phyloP scores from a whole-genome alignment of 2,329 filamentous ascomycete species.

The Remersonia thermophila region DNA sequence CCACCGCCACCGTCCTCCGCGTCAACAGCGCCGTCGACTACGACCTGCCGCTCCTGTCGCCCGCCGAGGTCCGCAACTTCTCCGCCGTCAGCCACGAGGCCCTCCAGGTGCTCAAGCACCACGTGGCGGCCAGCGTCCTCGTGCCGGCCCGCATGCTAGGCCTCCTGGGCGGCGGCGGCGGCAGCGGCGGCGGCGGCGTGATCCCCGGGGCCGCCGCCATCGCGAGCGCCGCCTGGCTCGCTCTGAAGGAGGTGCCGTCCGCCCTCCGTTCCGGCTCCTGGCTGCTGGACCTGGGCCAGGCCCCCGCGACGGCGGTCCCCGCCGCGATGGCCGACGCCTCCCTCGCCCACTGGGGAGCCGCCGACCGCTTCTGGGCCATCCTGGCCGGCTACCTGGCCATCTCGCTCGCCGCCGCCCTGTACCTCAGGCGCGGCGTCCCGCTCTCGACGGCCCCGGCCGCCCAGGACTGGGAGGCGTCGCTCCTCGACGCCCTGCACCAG shows the following conservation, averaged over 20 bases:
- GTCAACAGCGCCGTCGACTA: constrained; percentile 38
- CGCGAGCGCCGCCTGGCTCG: constrained; percentile 14
- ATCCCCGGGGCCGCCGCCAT: constrained; percentile 14
- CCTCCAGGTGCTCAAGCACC: constrained; percentile 45
- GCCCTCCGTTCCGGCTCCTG: constrained; percentile 37
- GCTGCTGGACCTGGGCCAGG: constrained; percentile 43
- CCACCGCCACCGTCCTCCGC: constrained; percentile 31
- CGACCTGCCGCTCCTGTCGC: constrained; percentile 37
- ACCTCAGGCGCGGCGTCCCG: constrained; percentile 61
- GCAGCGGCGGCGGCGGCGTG: constrained; percentile 21
- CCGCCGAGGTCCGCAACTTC: constrained; percentile 59
- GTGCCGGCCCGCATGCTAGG: constrained; percentile 27
- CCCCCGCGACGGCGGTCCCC: constrained; percentile 22
- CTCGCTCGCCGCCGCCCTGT: constrained; percentile 61
- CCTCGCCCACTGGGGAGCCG: constrained; percentile 54
- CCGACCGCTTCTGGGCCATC: constrained; percentile 59
- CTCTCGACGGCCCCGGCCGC: constrained; percentile 46
- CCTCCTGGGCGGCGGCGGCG: constrained; percentile 33
- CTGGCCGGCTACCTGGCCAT: constrained; percentile 70
- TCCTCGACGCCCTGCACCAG: constrained; percentile 79
- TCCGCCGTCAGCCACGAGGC: constrained; percentile 65
- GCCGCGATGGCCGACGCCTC: constrained; percentile 35
- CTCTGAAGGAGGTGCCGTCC: constrained; percentile 23
- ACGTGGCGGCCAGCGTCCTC: constrained; percentile 31
- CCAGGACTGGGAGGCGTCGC: constrained; percentile 57